Percentiles rank a stretch among this genome's conserved stretches.
Conservation (phyloP, 371 early-diverging fungal species). For the Neoconidiobolus thromboides region DNA sequence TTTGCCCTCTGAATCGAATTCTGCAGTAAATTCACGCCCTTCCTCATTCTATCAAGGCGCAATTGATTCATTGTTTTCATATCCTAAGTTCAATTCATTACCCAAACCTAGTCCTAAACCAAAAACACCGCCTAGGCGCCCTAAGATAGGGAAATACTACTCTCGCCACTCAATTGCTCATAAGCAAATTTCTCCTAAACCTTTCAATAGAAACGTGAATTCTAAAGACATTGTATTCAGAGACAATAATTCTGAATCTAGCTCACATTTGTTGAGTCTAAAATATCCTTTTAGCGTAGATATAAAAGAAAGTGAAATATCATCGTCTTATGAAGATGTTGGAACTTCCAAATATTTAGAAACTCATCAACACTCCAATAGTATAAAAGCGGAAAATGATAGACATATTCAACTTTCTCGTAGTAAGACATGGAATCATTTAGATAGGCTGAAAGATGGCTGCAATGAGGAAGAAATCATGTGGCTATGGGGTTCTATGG, state of each 20-base stretch:
- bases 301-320: too few relatives aligned
- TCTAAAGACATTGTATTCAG: too few relatives aligned
- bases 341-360: too few relatives aligned
- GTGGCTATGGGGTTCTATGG: slow-evolving; percentile 2
- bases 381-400: too few relatives aligned
- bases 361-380: too few relatives aligned
- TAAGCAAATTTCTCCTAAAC: background rate
- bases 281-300: too few relatives aligned
- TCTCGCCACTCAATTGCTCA: background rate
- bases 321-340: too few relatives aligned
- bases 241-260: too few relatives aligned
- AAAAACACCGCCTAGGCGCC: background rate
- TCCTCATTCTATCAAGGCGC: slow-evolving; percentile 1
- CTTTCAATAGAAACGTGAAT: background rate
- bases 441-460: background rate
- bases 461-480: background rate
- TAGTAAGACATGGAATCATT: background rate
- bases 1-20: background rate
- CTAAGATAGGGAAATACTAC: background rate
- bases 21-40: background rate
- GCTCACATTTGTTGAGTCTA: too few relatives aligned
- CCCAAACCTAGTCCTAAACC: too few relatives aligned
- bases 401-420: background rate
- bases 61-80: background rate
- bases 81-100: too few relatives aligned